A percentile compares a stretch with the other conserved stretches of the same genome.
Evolutionary conservation across 257 asterid species (phyloP).

Genomic region (Salvia miltiorrhiza): DNA sequence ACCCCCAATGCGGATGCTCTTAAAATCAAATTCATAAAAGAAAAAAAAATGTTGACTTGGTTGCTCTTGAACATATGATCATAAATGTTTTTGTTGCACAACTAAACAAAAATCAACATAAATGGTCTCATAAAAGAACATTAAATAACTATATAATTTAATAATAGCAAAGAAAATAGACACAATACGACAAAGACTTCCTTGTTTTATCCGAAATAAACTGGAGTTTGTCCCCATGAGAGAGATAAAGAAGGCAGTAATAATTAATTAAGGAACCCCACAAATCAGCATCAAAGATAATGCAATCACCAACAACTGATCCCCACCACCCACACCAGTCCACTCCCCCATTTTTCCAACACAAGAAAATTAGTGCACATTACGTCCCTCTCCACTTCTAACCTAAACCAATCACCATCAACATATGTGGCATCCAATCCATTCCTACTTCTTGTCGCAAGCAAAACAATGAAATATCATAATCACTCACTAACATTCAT

Average conservation of each 20-base stretch:
- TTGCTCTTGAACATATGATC: no score
- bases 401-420: constrained; percentile 7
- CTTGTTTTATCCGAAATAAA: not conserved
- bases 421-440: not conserved
- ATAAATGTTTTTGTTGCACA: no score
- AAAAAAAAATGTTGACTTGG: no score
- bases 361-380: not conserved
- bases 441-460: not conserved
- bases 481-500: not conserved
- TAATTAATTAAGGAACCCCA: not conserved
- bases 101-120: no score
- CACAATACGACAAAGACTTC: not conserved
- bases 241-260: no score
- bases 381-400: not conserved
- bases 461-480: not conserved
- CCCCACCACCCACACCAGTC: not conserved
- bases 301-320: not conserved
- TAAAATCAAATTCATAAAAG: no score
- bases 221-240: no score
- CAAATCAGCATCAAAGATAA: not conserved
- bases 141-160: not conserved
- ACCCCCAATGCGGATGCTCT: no score
- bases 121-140: not conserved
- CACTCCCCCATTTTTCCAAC: not conserved
- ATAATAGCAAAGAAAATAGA: not conserved